Evolutionary conservation across 2,329 filamentous ascomycete genomes (phyloP).

Genomic region (Sclerotinia borealis): DNA sequence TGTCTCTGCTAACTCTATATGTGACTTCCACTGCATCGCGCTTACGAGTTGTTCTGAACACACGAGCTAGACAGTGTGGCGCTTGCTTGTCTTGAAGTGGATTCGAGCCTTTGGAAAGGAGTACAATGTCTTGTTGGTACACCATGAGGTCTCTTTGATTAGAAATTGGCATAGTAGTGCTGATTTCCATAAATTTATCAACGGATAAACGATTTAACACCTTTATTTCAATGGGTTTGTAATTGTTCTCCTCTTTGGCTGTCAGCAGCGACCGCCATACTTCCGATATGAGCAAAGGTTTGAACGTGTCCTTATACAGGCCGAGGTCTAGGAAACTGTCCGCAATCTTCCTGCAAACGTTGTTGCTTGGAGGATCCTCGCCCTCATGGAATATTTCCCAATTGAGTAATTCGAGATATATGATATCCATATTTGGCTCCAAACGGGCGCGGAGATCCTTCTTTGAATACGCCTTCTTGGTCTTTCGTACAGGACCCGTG

Average conservation of each 20-base stretch:
- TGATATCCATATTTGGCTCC: conserved; percentile 75
- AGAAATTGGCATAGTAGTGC: conserved; percentile 67
- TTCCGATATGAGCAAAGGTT: conserved; percentile 83
- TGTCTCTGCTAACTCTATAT: conserved; percentile 67
- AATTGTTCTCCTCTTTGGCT: conserved; percentile 76
- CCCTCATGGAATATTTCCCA: conserved; percentile 95
- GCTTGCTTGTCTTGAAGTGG: conserved; percentile 61
- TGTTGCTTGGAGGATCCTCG: conserved; percentile 74
- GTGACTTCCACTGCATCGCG: conserved; percentile 77
- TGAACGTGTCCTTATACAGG: conserved; percentile 84
- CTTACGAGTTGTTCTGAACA: conserved; percentile 75
- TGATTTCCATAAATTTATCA: conserved; percentile 88
- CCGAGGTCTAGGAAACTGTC: conserved; percentile 69
- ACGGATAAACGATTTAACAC: conserved; percentile 83
- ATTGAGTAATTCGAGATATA: conserved; percentile 80
- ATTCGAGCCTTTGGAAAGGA: conserved; percentile 69
- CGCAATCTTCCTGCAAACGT: conserved; percentile 68
- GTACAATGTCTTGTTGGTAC: conserved; percentile 79
- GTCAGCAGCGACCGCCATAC: conserved; percentile 94
- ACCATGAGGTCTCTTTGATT: conserved; percentile 68
- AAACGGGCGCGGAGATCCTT: conserved; percentile 94
- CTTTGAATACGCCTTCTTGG: conserved; percentile 69
- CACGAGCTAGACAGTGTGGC: conserved; percentile 79
- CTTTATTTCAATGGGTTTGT: conserved; percentile 79
- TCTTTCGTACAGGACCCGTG: conserved; percentile 75